Evolutionary conservation across 768 basidiomycete species (phyloP), one percentile per base, ranked within the genome.

Genomic region (Auricularia heimuer): DNA sequence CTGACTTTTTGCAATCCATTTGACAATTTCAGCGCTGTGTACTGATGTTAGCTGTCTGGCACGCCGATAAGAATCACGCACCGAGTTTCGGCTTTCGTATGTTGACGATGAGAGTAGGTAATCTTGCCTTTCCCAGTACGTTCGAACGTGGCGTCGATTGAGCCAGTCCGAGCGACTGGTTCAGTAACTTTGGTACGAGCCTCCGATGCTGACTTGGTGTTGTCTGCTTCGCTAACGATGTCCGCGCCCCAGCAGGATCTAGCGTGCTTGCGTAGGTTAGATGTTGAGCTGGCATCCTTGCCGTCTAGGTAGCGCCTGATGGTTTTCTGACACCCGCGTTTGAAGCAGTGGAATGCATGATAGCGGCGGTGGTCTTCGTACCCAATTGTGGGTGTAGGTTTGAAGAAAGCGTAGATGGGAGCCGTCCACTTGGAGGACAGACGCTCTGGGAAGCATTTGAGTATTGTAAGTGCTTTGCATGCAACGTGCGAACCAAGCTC

Each of bases 91-190:
- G 61, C 24, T 21, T 35, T 11, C 6, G 35, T 62, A 21, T 62
- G 36, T 21, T 62, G 61, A 10, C 61, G 21, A 21, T 62, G 61
- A 4, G 39, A 60, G 44, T 63, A 63, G 18, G 35, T 6, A 10
- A 63, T 39, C 34, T 47, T 63, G 7, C 63, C 63, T 33, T 63
- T 63, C 12, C 63, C 63, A 47, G 33, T 63, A 12, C 63, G 35
- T 33, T 58, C 21, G 42, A 63, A 63, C 10, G 63, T 42, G 7
- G 44, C 44, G 4, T 10, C 51, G 14, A 63, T 45, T 4, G 63
- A 6, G 14, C 63, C 34, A 64, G 74, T 62, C 11, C 37, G 4
- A 10, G 4, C 4, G 61, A 34, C 11, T 14, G n/a, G 29, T 11
- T 10, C 21, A 4, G 37, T 37, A 29, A 62, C 61, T 8, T 62